Evolutionary conservation across 306 rosid genomes (phyloP).

Genomic region (Vigna hirtella): DNA sequence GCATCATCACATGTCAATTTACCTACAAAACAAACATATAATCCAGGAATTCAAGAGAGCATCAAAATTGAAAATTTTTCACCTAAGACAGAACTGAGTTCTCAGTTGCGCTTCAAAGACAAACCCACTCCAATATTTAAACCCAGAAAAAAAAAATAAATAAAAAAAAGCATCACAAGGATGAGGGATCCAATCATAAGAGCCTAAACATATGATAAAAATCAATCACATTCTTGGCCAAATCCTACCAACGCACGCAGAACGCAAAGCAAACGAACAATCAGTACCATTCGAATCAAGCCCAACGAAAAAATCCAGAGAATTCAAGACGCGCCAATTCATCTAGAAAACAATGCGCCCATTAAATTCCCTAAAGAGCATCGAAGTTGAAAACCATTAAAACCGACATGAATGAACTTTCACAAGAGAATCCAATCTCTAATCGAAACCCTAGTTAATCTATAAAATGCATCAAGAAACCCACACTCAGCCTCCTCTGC

Average conservation of each 20-base stretch:
- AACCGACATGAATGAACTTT: background rate
- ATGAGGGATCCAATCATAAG: background rate
- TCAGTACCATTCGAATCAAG: constrained; percentile 7
- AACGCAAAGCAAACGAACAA: background rate
- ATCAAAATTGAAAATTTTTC: background rate
- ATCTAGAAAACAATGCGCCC: background rate
- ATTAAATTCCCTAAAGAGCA: background rate
- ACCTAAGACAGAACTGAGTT: background rate
- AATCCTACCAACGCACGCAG: background rate
- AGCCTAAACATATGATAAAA: background rate
- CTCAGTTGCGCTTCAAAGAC: background rate
- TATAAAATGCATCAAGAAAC: constrained; percentile 8
- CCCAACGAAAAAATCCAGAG: background rate
- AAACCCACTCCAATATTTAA: constrained; percentile 35
- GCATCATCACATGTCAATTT: background rate
- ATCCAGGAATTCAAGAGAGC: background rate
- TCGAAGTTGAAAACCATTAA: background rate
- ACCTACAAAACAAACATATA: background rate
- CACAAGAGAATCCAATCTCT: background rate
- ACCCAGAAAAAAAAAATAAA: background rate
- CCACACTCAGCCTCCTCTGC: background rate
- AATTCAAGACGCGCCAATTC: constrained; percentile 23
- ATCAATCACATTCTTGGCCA: background rate
- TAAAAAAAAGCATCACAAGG: background rate
- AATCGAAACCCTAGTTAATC: constrained; percentile 13